Evolutionary conservation across 2,329 filamentous ascomycete genomes (phyloP), one percentile per base, ranked within the genome.

Genomic region (Hymenoscyphus salicellus): DNA sequence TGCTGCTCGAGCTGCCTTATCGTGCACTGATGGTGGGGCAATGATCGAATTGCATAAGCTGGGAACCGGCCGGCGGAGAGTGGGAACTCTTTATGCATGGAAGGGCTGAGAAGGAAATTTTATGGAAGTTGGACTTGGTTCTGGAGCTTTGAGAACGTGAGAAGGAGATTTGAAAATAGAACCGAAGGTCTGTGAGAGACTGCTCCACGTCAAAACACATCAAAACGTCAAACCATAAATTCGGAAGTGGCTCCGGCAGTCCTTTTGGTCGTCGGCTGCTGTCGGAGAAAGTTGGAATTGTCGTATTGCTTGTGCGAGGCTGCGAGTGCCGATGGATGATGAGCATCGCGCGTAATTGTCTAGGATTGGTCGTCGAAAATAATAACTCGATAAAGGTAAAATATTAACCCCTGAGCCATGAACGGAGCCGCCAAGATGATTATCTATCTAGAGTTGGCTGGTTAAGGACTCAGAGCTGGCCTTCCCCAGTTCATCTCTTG

Each of bases 1-100:
- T 49, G 43, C 43, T 26, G 3, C 20, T 23, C 23, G 11, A 52
- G 20, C n/a, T 26, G 20, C 46, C 46, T 52, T 52, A 52, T 52
- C 46, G 46, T 52, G 46, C 46, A 52, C 23, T 52, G 46, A 28
- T 52, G 46, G 46, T 52, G 46, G 46, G 23, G 46, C 46, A 52
- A 26, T 52, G 46, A 52, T 52, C 8, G 5, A 52, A 52, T 26
- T 52, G 46, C 46, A 26, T 26, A 23, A 26, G 46, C 23, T 52
- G 46, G 46, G 46, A 38, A 38, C 36, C 36, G 36, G 36, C 36
- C 3, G 11, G 36, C 36, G 36, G 36, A 38, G 36, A 38, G 36
- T 38, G 36, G 36, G 36, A 52, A 52, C 46, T n/a, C 46, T 10
- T n/a, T 46, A 20, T 38, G 36, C 36, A 46, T 20, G 20, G 43